A percentile compares a stretch with the other conserved stretches of the same genome.
Evolutionary conservation across 345 rosid species (phyloP).

Genomic region (Heritiera littoralis): DNA sequence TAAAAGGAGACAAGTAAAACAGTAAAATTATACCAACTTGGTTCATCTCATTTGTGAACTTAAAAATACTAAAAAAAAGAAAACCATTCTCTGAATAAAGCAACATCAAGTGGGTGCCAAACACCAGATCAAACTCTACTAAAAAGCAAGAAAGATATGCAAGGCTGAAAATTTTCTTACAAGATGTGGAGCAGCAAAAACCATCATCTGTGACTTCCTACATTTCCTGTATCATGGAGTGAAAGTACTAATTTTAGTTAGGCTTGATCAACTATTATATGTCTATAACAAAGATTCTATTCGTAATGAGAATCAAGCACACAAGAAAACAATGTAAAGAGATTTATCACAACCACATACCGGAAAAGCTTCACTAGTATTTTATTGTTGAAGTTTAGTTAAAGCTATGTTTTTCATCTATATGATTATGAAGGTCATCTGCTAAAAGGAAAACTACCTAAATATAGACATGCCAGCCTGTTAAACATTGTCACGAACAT

Average conservation of each 20-base stretch:
- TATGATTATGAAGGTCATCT: constrained; percentile 1
- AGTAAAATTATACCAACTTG: neutral
- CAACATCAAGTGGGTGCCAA: neutral
- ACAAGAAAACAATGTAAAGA: neutral
- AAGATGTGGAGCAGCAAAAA: neutral
- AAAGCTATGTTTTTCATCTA: neutral
- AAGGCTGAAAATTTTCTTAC: neutral
- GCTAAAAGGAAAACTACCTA: neutral
- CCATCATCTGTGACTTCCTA: neutral
- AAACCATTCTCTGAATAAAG: neutral
- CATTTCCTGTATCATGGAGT: neutral
- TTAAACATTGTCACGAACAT: neutral
- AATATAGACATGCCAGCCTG: constrained; percentile 7
- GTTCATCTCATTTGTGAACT: neutral
- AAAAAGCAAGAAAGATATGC: neutral
- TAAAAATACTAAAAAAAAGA: neutral
- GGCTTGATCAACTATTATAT: neutral
- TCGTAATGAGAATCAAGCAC: neutral
- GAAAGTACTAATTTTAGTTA: neutral
- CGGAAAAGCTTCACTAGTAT: neutral
- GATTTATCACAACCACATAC: neutral
- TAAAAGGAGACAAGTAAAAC: neutral
- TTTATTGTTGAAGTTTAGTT: neutral
- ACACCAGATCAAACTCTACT: neutral
- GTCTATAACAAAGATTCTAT: neutral